A percentile compares a stretch with the other conserved stretches of the same genome.
Evolutionary conservation across 2,329 filamentous ascomycete genomes (phyloP).

Genomic region (Arthrobotrys conoides): DNA sequence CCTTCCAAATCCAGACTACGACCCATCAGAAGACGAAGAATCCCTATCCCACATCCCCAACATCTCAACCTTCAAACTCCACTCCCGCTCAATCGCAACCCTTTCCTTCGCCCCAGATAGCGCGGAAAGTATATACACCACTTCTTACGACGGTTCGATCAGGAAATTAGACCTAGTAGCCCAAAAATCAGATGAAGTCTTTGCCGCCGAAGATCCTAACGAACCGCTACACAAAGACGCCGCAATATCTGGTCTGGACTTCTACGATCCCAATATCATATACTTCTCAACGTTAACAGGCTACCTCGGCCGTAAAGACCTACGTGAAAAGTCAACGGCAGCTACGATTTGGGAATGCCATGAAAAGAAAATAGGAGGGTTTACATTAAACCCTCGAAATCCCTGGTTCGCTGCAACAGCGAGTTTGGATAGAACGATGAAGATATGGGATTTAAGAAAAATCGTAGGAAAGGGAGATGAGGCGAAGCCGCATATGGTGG

Average conservation of each 20-base stretch:
- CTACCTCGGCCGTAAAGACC: conserved; percentile 83
- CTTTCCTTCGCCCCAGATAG: conserved; percentile 84
- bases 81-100: conserved; percentile 87
- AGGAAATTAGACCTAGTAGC: conserved; percentile 86
- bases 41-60: conserved; percentile 72
- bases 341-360: conserved; percentile 81
- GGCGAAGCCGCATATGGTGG: conserved; percentile 78
- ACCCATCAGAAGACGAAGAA: conserved; percentile 75
- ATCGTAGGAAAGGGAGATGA: conserved; percentile 75
- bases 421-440: conserved; percentile 85
- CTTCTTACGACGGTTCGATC: conserved; percentile 94
- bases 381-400: conserved; percentile 83
- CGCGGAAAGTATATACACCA: conserved; percentile 81
- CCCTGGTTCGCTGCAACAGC: conserved; percentile 90
- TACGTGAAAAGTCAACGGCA: conserved; percentile 73
- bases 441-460: conserved; percentile 92
- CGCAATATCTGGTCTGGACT: conserved; percentile 86
- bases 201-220: conserved; percentile 76
- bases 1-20: conserved; percentile 70
- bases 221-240: conserved; percentile 68
- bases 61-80: conserved; percentile 89
- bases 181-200: conserved; percentile 83
- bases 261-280: conserved; percentile 81
- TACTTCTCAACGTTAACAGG: conserved; percentile 92
- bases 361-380: conserved; percentile 96